These are phyloP conservation scores for Cercospora janseana DNA, from an alignment of 2,329 filamentous ascomycete species.

Conservation along the genomic window DNA sequence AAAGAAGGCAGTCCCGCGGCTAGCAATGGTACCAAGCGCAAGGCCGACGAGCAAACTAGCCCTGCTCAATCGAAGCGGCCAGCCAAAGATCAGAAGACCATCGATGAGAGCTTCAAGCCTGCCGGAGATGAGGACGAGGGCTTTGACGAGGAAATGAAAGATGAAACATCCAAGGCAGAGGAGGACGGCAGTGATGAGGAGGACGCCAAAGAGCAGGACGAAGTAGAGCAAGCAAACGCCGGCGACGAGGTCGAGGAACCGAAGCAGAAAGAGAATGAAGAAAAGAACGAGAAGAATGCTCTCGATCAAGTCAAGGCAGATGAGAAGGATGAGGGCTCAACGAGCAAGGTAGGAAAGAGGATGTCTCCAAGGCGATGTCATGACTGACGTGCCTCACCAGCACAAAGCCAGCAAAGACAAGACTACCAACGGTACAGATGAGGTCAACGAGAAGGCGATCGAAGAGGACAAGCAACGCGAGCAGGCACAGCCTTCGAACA, in stretches of 20 bases:
- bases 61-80: constrained; percentile 44
- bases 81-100: constrained; percentile 13
- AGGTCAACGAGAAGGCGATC: constrained; percentile 41
- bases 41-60: constrained; percentile 19
- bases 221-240: constrained; percentile 25
- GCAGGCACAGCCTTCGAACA: constrained; percentile 55
- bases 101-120: constrained; percentile 11
- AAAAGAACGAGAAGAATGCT: constrained; percentile 25
- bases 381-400: neutral
- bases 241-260: constrained; percentile 13
- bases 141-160: constrained; percentile 35
- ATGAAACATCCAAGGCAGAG: constrained; percentile 20
- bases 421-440: constrained; percentile 17
- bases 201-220: constrained; percentile 31
- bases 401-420: constrained; percentile 20
- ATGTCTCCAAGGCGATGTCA: neutral
- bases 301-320: constrained; percentile 35
- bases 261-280: constrained; percentile 5
- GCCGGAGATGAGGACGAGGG: constrained; percentile 19
- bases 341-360: constrained; percentile 28
- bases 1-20: constrained; percentile 11
- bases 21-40: constrained; percentile 21
- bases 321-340: constrained; percentile 32
- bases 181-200: constrained; percentile 19
- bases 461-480: constrained; percentile 52